These are phyloP conservation scores for Dimocarpus longan DNA, from an alignment of 345 rosid genomes.

Conservation along the genomic window DNA sequence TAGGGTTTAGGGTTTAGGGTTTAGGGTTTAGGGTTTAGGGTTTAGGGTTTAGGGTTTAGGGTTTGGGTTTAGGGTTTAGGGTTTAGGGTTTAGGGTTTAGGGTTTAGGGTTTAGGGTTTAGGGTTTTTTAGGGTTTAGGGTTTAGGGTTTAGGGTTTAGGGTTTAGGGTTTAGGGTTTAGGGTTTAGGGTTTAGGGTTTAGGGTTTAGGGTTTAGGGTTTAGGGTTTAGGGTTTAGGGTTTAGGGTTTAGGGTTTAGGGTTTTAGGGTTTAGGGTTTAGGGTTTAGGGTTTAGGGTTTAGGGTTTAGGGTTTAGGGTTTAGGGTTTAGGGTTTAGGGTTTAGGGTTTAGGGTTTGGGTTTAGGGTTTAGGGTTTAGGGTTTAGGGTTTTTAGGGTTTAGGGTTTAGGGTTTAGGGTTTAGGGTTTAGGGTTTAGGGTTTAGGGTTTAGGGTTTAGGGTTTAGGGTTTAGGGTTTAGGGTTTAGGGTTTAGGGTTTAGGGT, in stretches of 20 bases:
- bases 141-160: background rate
- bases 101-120: too few relatives aligned
- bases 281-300: background rate
- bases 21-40: too few relatives aligned
- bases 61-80: too few relatives aligned
- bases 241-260: too few relatives aligned
- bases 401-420: background rate
- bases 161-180: conserved; percentile 2
- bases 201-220: background rate
- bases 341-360: conserved; percentile 10
- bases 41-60: too few relatives aligned
- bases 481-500: background rate
- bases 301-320: background rate
- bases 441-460: background rate
- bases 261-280: background rate
- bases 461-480: background rate
- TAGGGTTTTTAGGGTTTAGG: background rate
- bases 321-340: background rate
- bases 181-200: background rate
- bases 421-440: background rate
- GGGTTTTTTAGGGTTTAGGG: too few relatives aligned
- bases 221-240: background rate
- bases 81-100: too few relatives aligned
- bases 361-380: conserved; percentile 8
- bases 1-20: too few relatives aligned